These are phyloP conservation scores for Coemansia sp. DNA, from an alignment of 371 early-diverging fungal species.

Conservation along the genomic window DNA sequence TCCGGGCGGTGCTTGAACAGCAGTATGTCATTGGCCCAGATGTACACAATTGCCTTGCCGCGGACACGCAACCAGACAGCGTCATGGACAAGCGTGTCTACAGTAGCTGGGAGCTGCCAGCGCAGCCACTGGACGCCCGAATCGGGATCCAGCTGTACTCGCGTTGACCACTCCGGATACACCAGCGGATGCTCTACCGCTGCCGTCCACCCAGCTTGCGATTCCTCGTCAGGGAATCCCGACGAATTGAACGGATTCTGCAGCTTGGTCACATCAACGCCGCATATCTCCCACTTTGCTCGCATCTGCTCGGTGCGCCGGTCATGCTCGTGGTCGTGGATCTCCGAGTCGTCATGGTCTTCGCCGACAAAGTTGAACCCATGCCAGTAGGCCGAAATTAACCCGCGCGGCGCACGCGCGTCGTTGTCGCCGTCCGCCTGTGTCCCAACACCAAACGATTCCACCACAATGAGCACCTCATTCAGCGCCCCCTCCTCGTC, in stretches of 20 bases:
- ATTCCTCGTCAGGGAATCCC: constrained; percentile 75
- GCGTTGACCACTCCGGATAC: constrained; percentile 33
- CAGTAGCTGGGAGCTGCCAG: constrained; percentile 22
- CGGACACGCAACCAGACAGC: constrained; percentile 24
- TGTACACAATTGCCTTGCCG: constrained; percentile 26
- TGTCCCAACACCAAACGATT: constrained; percentile 75
- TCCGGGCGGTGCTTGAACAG: constrained; percentile 22
- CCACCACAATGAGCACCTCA: constrained; percentile 67
- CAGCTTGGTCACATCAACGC: constrained; percentile 68
- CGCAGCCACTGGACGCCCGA: constrained; percentile 45
- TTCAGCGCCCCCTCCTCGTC: constrained; percentile 54
- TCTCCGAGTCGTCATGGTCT: constrained; percentile 46
- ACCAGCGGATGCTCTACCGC: constrained; percentile 40
- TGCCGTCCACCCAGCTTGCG: constrained; percentile 29
- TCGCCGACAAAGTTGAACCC: constrained; percentile 52
- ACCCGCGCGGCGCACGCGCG: constrained; percentile 74
- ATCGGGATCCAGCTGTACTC: constrained; percentile 20
- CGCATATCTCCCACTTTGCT: constrained; percentile 70
- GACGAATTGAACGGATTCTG: constrained; percentile 60
- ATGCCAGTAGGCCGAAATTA: constrained; percentile 60
- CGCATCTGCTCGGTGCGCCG: constrained; percentile 39
- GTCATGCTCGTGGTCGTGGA: constrained; percentile 39
- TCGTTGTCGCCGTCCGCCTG: constrained; percentile 76
- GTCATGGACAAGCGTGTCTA: not conserved
- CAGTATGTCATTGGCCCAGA: constrained; percentile 40